These are phyloP conservation scores for Solanum hybrid DNA, from an alignment of 305 asterid genomes.

Conservation along the genomic window DNA sequence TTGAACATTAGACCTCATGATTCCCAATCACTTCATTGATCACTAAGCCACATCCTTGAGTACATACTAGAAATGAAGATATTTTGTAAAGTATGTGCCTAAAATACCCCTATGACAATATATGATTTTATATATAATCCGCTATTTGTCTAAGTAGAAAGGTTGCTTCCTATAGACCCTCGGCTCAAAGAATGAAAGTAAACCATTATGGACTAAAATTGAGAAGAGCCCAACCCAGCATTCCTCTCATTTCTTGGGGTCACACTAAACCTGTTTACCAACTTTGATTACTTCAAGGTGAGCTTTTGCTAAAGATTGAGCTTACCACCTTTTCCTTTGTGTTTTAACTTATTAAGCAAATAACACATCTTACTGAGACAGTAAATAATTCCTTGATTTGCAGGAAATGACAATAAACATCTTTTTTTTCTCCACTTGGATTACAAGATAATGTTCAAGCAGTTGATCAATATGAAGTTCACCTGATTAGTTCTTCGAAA, in stretches of 20 bases:
- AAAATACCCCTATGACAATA: not conserved
- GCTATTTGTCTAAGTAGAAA: not conserved
- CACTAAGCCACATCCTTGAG: not conserved
- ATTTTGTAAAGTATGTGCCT: not conserved
- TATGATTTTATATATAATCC: not conserved
- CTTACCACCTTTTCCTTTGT: not conserved
- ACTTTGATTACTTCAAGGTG: not conserved
- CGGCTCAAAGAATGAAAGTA: not conserved
- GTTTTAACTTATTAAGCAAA: not conserved
- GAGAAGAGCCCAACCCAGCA: not conserved
- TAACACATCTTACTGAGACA: not conserved
- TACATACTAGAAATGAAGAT: not conserved
- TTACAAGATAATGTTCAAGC: slow-evolving; percentile 71
- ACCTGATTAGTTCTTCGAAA: slow-evolving; percentile 7
- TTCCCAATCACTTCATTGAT: not conserved
- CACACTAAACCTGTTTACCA: not conserved
- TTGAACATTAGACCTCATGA: not conserved
- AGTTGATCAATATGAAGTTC: slow-evolving; percentile 46
- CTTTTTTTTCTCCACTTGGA: slow-evolving; percentile 57
- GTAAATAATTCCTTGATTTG: not conserved
- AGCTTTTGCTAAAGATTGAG: not conserved
- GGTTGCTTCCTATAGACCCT: not conserved
- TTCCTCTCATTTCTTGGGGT: not conserved
- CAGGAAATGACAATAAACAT: slow-evolving; percentile 39
- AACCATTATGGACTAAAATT: not conserved